Conservation (phyloP, 2,329 filamentous ascomycete species). For the Fusarium dlaminii region DNA sequence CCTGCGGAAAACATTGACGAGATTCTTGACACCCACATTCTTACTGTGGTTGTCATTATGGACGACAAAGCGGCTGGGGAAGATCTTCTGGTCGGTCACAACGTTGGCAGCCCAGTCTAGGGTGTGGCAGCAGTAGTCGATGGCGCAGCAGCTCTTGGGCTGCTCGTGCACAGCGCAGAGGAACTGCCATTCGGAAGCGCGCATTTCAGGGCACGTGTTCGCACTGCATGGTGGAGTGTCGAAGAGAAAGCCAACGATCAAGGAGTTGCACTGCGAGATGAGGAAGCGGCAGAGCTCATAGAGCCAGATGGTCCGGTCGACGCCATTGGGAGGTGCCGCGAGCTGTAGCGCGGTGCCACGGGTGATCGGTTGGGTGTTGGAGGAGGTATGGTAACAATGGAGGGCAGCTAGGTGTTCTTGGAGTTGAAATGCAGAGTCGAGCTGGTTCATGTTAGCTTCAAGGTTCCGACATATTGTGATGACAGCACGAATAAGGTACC, state of each 20-base stretch:
- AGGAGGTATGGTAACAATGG: slow-evolving; percentile 80
- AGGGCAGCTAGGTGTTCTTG: slow-evolving; percentile 96
- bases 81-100: slow-evolving; percentile 93
- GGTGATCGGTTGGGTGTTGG: slow-evolving; percentile 75
- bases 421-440: slow-evolving; percentile 96
- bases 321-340: slow-evolving; percentile 80
- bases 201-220: slow-evolving; percentile 95
- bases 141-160: slow-evolving; percentile 96
- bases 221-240: slow-evolving; percentile 90
- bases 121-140: slow-evolving; percentile 99
- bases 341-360: slow-evolving; percentile 79
- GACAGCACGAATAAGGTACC: slow-evolving; percentile 57
- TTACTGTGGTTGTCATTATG: slow-evolving; percentile 66
- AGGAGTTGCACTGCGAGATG: slow-evolving; percentile 90
- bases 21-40: slow-evolving; percentile 76
- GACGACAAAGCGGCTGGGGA: slow-evolving; percentile 81
- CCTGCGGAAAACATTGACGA: slow-evolving; percentile 94
- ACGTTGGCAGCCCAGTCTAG: slow-evolving; percentile 97
- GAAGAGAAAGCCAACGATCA: slow-evolving; percentile 92
- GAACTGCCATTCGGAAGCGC: slow-evolving; percentile 98
- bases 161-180: slow-evolving; percentile 97
- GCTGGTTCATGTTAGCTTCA: slow-evolving; percentile 60
- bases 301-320: slow-evolving; percentile 91
- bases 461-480: neutral
- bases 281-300: slow-evolving; percentile 98